Evolutionary conservation across 176 grass and related monocot genomes (phyloP).

Genomic region (Eragrostis nindensis): DNA sequence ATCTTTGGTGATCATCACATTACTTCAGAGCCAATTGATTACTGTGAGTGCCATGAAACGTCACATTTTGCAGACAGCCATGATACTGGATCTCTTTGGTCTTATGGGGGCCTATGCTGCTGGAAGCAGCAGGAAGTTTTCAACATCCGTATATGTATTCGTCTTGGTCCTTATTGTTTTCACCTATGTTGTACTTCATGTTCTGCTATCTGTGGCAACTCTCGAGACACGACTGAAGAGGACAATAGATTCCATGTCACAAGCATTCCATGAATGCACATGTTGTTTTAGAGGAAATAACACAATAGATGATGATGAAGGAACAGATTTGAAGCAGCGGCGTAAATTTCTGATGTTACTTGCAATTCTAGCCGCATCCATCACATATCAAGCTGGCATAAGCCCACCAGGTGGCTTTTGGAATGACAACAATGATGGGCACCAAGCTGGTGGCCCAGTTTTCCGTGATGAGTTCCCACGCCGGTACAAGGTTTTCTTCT

Average conservation of each 20-base stretch:
- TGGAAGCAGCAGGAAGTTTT: slow-evolving; percentile 47
- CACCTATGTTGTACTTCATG: slow-evolving; percentile 40
- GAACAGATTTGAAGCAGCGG: slow-evolving; percentile 17
- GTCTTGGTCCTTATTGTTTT: slow-evolving; percentile 47
- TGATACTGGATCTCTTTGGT: slow-evolving; percentile 53
- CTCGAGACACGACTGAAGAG: slow-evolving; percentile 7
- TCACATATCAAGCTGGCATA: too few species aligned
- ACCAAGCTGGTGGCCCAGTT: too few species aligned
- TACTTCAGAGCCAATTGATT: slow-evolving; percentile 50
- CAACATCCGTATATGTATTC: slow-evolving; percentile 46
- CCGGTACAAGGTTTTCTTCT: too few species aligned
- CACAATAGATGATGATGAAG: background rate
- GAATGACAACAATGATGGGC: too few species aligned
- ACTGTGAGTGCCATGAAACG: slow-evolving; percentile 35
- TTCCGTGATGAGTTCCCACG: too few species aligned
- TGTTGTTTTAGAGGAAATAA: background rate
- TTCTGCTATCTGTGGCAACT: slow-evolving; percentile 30
- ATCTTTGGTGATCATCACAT: slow-evolving; percentile 55
- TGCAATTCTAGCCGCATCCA: too few species aligned
- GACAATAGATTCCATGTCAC: background rate
- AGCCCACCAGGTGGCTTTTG: too few species aligned
- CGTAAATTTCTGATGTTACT: slow-evolving; percentile 11
- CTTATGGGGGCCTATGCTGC: slow-evolving; percentile 60
- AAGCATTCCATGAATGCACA: background rate
- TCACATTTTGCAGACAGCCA: slow-evolving; percentile 45